Evolutionary conservation across 495 filamentous ascomycete genomes (phyloP).

Genomic region (Rhypophila decipiens): DNA sequence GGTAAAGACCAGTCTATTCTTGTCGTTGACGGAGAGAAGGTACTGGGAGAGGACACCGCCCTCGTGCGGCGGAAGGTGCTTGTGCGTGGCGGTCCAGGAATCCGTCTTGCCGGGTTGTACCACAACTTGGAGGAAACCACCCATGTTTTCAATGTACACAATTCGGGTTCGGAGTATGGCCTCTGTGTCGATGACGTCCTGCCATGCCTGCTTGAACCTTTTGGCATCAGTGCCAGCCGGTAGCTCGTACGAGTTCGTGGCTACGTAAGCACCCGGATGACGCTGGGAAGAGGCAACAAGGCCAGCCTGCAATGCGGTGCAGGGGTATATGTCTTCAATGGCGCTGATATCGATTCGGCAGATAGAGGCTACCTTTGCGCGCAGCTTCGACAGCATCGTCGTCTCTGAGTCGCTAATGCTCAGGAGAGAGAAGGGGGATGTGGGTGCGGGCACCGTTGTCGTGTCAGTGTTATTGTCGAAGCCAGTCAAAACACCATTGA

Average conservation of each 20-base stretch:
- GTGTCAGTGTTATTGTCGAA: too few species aligned
- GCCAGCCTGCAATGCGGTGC: conserved; percentile 59
- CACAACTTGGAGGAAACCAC: conserved; percentile 19
- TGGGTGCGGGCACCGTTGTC: background rate
- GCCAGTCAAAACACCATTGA: background rate
- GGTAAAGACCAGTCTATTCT: conserved; percentile 39
- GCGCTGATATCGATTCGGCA: conserved; percentile 15
- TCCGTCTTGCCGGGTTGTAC: conserved; percentile 4
- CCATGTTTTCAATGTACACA: conserved; percentile 9
- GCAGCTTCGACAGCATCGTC: background rate
- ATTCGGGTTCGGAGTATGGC: conserved; percentile 15
- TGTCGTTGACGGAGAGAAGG: conserved; percentile 6
- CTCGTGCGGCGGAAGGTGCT: conserved; percentile 12
- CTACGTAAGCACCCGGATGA: conserved; percentile 47
- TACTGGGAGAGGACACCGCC: conserved; percentile 11
- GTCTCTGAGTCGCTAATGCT: background rate
- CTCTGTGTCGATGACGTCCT: background rate
- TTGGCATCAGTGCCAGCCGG: conserved; percentile 20
- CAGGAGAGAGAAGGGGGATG: background rate
- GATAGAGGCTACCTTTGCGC: conserved; percentile 8
- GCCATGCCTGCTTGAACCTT: background rate
- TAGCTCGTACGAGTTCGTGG: conserved; percentile 42
- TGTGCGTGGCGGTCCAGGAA: background rate
- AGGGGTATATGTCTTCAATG: conserved; percentile 54
- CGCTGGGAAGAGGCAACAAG: conserved; percentile 42